phyloP scores from a whole-genome alignment of 1,139 yeast species.

The Diutina scorzettiae region DNA sequence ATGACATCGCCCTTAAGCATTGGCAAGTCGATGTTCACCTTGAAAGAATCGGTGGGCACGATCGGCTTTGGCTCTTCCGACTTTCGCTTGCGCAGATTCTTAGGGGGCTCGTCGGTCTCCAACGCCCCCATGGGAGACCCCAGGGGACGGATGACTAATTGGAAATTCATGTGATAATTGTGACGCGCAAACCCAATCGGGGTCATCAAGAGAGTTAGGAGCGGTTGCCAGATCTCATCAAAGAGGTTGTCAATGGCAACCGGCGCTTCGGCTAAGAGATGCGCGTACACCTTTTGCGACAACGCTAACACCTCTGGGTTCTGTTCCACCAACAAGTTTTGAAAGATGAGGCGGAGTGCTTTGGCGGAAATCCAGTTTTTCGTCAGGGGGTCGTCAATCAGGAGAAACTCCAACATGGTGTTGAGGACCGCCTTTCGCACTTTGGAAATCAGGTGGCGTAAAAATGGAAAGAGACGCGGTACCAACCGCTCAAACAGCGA shows the following conservation, averaged over 20 bases:
- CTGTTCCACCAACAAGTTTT: conserved; percentile 82
- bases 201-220: conserved; percentile 67
- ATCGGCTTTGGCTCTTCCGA: conserved; percentile 21
- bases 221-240: conserved; percentile 38
- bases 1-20: conserved; percentile 86
- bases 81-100: conserved; percentile 12
- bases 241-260: conserved; percentile 35
- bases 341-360: conserved; percentile 65
- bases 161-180: conserved; percentile 73
- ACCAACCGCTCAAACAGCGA: conserved; percentile 59
- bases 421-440: conserved; percentile 84
- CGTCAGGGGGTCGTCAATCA: conserved; percentile 51
- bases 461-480: conserved; percentile 86
- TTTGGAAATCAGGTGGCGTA: conserved; percentile 86
- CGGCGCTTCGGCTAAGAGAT: not conserved
- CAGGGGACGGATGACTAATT: conserved; percentile 68
- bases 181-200: conserved; percentile 92
- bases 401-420: conserved; percentile 67
- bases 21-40: conserved; percentile 85
- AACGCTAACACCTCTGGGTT: conserved; percentile 57
- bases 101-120: conserved; percentile 7
- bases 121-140: conserved; percentile 25
- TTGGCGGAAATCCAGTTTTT: conserved; percentile 74
- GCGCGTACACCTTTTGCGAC: conserved; percentile 44
- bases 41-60: conserved; percentile 38